Evolutionary conservation across 805 yeast species (phyloP).

Genomic region (Pichia exigua): DNA sequence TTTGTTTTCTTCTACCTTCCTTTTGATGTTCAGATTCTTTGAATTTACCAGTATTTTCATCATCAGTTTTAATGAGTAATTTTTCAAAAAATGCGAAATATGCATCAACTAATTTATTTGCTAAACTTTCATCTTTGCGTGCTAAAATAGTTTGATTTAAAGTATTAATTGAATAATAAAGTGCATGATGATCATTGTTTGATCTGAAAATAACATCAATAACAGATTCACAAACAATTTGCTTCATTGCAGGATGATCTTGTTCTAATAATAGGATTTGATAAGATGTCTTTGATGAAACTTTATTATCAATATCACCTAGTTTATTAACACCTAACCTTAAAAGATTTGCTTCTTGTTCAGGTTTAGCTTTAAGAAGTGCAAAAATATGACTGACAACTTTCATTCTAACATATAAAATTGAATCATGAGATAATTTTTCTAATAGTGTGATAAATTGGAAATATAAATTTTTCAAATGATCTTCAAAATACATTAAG

Average conservation of each 20-base stretch:
- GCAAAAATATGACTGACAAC: constrained; percentile 73
- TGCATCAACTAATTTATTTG: constrained; percentile 74
- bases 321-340: constrained; percentile 86
- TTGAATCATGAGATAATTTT: constrained; percentile 80
- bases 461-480: constrained; percentile 70
- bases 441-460: constrained; percentile 71
- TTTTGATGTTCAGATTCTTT: constrained; percentile 43
- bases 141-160: constrained; percentile 89
- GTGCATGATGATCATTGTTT: constrained; percentile 74
- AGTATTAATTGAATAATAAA: constrained; percentile 81
- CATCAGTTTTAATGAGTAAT: constrained; percentile 61
- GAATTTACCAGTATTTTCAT: constrained; percentile 30
- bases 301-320: constrained; percentile 89
- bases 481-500: constrained; percentile 81
- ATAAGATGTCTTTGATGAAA: constrained; percentile 81
- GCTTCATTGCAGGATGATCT: constrained; percentile 93
- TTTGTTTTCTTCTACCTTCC: constrained; percentile 61
- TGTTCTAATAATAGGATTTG: constrained; percentile 74
- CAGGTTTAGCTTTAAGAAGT: constrained; percentile 78
- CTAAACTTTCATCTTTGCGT: constrained; percentile 66
- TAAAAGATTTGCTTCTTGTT: constrained; percentile 88
- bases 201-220: constrained; percentile 73
- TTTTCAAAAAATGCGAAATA: constrained; percentile 85
- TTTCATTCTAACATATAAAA: constrained; percentile 76
- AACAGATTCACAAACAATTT: constrained; percentile 68